Evolutionary conservation across 1,284 basidiomycete species (phyloP).

Genomic region (Volvariella volvacea): DNA sequence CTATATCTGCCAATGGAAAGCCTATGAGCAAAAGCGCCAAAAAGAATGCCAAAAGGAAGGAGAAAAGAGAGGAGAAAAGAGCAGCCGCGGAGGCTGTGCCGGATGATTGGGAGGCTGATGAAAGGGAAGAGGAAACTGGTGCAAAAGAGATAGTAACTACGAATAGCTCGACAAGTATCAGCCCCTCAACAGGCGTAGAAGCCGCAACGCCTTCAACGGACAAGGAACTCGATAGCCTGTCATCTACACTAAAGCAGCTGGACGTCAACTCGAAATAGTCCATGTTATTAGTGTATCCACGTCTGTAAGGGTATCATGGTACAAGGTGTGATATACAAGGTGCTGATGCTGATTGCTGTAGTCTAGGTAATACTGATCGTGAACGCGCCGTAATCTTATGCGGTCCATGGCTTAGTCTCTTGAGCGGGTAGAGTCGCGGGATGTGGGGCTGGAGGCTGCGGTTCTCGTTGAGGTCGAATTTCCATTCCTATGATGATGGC

Average conservation of each 20-base stretch:
- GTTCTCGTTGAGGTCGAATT: constrained; percentile 35
- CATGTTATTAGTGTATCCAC: not conserved
- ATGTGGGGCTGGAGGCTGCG: too few relatives aligned
- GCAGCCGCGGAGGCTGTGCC: constrained; percentile 39
- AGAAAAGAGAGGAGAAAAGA: constrained; percentile 56
- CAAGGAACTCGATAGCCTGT: constrained; percentile 11
- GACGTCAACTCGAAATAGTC: constrained; percentile 9
- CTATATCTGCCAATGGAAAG: constrained; percentile 21
- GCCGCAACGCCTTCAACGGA: constrained; percentile 5
- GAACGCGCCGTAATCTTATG: too few relatives aligned
- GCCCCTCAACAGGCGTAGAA: not conserved
- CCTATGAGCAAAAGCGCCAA: constrained; percentile 38
- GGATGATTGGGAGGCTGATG: constrained; percentile 73
- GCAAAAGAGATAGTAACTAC: constrained; percentile 11
- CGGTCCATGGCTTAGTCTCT: too few relatives aligned
- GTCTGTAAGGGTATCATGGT: not conserved
- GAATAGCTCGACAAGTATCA: not conserved
- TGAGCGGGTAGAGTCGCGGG: too few relatives aligned
- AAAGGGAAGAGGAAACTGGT: constrained; percentile 38
- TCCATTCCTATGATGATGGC: constrained; percentile 67
- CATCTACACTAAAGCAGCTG: constrained; percentile 25
- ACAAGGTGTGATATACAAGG: not conserved
- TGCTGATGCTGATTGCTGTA: too few relatives aligned
- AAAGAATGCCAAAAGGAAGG: constrained; percentile 76
- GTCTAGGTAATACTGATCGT: too few relatives aligned